Base-by-base conservation (phyloP, 2,329 filamentous ascomycete species). In the Anthostomella pinea region DNA sequence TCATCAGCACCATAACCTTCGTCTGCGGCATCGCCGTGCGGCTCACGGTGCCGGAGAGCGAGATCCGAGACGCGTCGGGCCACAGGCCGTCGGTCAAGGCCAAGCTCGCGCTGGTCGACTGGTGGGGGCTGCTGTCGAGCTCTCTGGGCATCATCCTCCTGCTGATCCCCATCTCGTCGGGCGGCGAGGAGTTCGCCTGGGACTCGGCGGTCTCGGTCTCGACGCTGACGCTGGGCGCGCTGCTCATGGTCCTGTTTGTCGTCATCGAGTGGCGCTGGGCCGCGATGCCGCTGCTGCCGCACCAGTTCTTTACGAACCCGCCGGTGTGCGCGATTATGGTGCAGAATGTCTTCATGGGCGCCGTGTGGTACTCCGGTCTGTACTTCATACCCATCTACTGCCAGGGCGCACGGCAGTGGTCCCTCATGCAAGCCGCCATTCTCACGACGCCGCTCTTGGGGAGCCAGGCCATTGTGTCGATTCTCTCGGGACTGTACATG, bases 381-480 rank as follows among this genome's bases (percentile, higher is more conserved):
- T 28, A 11, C 25, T 28, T 11, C 25, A 7, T 28, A 14, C 25
- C 25, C 8, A 7, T 28, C 8, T 28, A 28, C 25, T 28, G 7
- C 25, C 25, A 28, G 14, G 14, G 7, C 25, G 25, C 32, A 25
- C 17, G 38, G n/a, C n/a, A n/a, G n/a, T n/a, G n/a, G n/a, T n/a
- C n/a, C n/a, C n/a, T n/a, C n/a, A n/a, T n/a, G n/a, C n/a, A n/a
- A n/a, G n/a, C n/a, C n/a, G n/a, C n/a, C n/a, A n/a, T n/a, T n/a
- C n/a, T n/a, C n/a, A n/a, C n/a, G n/a, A n/a, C n/a, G n/a, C n/a
- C n/a, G n/a, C n/a, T n/a, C n/a, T n/a, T n/a, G n/a, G n/a, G n/a
- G n/a, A n/a, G n/a, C 21, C 38, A 41, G 8, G 38, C 26, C 13
- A 26, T 36, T 15, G 30, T 33, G 8, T 41, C 38, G 6, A 33